Evolutionary conservation across 2,329 filamentous ascomycete genomes (phyloP), one percentile per base, ranked within the genome.

Genomic region (Phoma herbarum): DNA sequence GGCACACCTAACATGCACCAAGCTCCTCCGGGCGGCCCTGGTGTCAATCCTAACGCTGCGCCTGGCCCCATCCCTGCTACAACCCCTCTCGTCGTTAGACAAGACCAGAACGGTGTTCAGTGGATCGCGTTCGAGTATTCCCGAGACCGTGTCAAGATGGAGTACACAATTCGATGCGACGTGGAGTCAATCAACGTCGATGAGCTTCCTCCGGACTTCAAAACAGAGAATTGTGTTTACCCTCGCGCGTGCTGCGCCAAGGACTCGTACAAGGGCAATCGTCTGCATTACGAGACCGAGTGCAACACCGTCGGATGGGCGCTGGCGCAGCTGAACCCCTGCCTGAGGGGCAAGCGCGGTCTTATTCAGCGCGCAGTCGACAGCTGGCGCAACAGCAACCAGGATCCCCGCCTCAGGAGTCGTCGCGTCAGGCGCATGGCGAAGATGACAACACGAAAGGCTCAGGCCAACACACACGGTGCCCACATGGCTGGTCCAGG

Each of bases 261-360:
- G 79, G 94, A 98, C 59, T 90, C 96, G 75, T 99, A 99, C 82
- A 90, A 93, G 60, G 95, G 95, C 61, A 99, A 99, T 77, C 90
- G 95, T 16, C 82, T 97, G 67, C 91, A 95, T 68, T 99, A 99
- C 78, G 95, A 99, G 82, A 97, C 92, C 16, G 95, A 99, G 80
- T 99, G 95, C 84, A 99, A 99, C 80, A 92, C 93, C 0, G 95
- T 99, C n/a, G 95, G 95, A n/a, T 99, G 95, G 95, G 94, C 94
- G 12, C 81, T 99, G 66, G 95, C 95, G 2, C 90, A 98, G 74
- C 82, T 99, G 52, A 99, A 99, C 77, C 89, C 93, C 8, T 90
- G 91, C 57, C 84, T 98, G 59, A 88, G 94, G 63, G 94, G 94
- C 67, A 98, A 98, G 84, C 87, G 95, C 68, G 95, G 95, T 8